These are phyloP conservation scores for Rhytidhysteron rufulum DNA, from an alignment of 2,329 filamentous ascomycete genomes.

Conservation along the genomic window DNA sequence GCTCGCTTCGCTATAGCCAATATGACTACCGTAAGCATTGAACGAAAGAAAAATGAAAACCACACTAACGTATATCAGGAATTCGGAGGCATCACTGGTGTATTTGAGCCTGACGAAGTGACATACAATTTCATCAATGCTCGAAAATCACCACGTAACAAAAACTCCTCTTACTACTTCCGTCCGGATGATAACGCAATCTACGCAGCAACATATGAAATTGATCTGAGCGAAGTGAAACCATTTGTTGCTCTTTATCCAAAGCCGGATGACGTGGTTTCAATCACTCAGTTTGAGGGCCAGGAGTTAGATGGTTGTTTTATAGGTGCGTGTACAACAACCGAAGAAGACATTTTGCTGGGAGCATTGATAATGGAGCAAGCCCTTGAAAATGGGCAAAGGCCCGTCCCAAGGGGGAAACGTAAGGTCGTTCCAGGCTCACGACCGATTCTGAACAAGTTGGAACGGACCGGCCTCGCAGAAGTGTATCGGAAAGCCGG, in stretches of 20 bases:
- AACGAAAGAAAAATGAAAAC: too few species aligned
- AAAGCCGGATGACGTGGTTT: conserved; percentile 43
- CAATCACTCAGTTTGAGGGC: conserved; percentile 31
- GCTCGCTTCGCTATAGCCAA: conserved; percentile 47
- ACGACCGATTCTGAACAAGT: conserved; percentile 35
- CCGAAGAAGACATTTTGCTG: too few species aligned
- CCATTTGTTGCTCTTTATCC: conserved; percentile 41
- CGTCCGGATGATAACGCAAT: conserved; percentile 35
- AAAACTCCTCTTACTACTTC: conserved; percentile 35
- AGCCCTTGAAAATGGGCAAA: conserved; percentile 29
- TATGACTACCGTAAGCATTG: conserved; percentile 42
- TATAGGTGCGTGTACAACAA: too few species aligned
- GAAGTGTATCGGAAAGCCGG: conserved; percentile 40
- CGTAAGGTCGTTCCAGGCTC: conserved; percentile 42
- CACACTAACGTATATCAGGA: conserved; percentile 19
- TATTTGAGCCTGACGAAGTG: conserved; percentile 40
- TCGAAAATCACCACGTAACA: conserved; percentile 33
- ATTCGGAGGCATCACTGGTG: conserved; percentile 43
- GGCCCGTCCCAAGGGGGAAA: conserved; percentile 29
- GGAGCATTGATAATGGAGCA: too few species aligned
- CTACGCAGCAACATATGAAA: conserved; percentile 35
- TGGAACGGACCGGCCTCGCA: conserved; percentile 32
- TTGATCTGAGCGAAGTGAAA: conserved; percentile 38
- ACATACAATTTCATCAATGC: conserved; percentile 33
- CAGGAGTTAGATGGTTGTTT: too few species aligned